A percentile compares a stretch with the other conserved stretches of the same genome.
phyloP scores from a whole-genome alignment of 2,329 filamentous ascomycete genomes.

The Alternaria gaisen region DNA sequence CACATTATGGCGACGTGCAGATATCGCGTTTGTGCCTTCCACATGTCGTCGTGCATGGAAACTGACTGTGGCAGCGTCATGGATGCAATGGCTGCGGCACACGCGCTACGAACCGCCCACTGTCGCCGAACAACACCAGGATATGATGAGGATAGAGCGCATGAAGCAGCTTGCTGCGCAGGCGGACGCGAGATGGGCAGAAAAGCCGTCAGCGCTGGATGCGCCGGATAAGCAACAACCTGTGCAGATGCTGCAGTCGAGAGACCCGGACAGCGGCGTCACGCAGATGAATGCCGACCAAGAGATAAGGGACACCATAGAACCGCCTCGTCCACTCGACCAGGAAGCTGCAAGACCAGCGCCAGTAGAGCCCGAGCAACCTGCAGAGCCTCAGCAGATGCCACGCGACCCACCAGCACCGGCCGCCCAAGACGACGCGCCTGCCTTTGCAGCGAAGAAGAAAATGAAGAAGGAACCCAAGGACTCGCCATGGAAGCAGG shows the following conservation, averaged over 20 bases:
- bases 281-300: conserved; percentile 44
- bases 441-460: conserved; percentile 33
- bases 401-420: conserved; percentile 28
- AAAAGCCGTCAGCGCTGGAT: conserved; percentile 67
- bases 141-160: conserved; percentile 64
- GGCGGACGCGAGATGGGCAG: conserved; percentile 69
- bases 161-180: conserved; percentile 67
- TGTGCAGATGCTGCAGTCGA: conserved; percentile 55
- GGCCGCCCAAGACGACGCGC: conserved; percentile 15
- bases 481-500: conserved; percentile 54
- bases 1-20: conserved; percentile 67
- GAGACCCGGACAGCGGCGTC: conserved; percentile 53
- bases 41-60: not conserved
- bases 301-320: conserved; percentile 40
- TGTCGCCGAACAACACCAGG: conserved; percentile 66
- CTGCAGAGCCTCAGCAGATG: conserved; percentile 22
- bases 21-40: conserved; percentile 59
- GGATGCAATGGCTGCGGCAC: conserved; percentile 74
- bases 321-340: conserved; percentile 10
- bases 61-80: conserved; percentile 61
- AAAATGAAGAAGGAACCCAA: conserved; percentile 39
- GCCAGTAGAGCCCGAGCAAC: conserved; percentile 3
- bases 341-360: conserved; percentile 12
- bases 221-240: conserved; percentile 61
- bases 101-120: conserved; percentile 65